Evolutionary conservation across 805 yeast genomes (phyloP).

Genomic region (Wickerhamomyces xylosicus): DNA sequence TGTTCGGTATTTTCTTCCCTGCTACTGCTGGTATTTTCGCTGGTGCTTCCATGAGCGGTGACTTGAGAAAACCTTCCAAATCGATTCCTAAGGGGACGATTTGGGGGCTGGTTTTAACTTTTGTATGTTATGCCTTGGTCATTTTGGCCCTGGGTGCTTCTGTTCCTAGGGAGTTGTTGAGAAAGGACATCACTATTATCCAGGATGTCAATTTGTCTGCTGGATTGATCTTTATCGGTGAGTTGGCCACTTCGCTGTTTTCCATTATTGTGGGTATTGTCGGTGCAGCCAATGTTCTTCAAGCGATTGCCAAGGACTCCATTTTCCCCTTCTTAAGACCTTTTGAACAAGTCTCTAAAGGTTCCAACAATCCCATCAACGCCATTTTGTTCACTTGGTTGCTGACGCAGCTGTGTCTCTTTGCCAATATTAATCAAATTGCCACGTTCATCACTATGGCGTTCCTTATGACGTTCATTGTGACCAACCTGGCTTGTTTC

Average conservation of each 20-base stretch:
- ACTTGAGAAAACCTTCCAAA: constrained; percentile 71
- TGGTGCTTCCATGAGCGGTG: constrained; percentile 98
- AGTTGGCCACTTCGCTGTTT: constrained; percentile 80
- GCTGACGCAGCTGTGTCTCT: constrained; percentile 72
- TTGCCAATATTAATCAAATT: constrained; percentile 87
- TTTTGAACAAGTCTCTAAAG: constrained; percentile 41
- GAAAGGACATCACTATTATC: constrained; percentile 73
- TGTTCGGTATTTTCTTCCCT: constrained; percentile 95
- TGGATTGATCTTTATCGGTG: constrained; percentile 72
- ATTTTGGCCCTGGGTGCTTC: constrained; percentile 72
- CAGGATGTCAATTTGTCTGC: constrained; percentile 72
- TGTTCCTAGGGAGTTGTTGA: constrained; percentile 69
- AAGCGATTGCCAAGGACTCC: constrained; percentile 83
- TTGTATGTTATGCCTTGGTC: constrained; percentile 66
- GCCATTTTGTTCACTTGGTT: constrained; percentile 73
- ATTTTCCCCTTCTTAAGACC: constrained; percentile 70
- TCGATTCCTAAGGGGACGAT: constrained; percentile 93
- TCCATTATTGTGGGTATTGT: constrained; percentile 93
- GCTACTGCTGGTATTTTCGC: constrained; percentile 98
- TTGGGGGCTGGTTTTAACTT: constrained; percentile 71
- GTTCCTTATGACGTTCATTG: constrained; percentile 89
- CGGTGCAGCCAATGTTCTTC: constrained; percentile 87
- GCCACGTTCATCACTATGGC: constrained; percentile 97
- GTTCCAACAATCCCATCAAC: constrained; percentile 45
- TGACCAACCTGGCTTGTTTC: constrained; percentile 90